Evolutionary conservation across 1,284 basidiomycete species (phyloP), one percentile per base, ranked within the genome.

Genomic region (Ganoderma meredithae): DNA sequence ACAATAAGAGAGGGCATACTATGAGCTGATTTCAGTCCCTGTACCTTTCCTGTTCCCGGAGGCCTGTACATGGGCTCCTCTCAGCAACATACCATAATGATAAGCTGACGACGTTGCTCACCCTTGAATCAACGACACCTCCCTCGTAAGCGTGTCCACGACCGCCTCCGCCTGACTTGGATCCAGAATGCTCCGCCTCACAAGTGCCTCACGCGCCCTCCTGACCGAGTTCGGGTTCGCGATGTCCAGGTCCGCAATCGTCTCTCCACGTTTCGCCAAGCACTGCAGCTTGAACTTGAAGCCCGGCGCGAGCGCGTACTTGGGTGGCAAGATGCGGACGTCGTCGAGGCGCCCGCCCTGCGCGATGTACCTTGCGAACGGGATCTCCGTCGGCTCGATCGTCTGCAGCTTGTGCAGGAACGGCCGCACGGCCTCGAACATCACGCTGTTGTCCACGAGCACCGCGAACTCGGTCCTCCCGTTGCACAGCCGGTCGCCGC

Each of bases 1-100:
- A 36, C 36, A 7, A 36, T 36, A 1, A 36, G 36, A 36, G 7
- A 6, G 9, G 9, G 6, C 6, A 36, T 9, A 36, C 36, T 36
- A 36, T 6, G 36, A 6, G 7, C 36, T 36, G 7, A 9, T 3
- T 7, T 36, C 36, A 36, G 36, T 36, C 36, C 7, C 2, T 55
- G 8, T 25, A 90, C 89, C 83, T 93, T 93, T 71, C 92, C 92
- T 0, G 91, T 93, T 1, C 92, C 92, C 5, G 92, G 92, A 43
- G 92, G 92, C 41, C 90, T 91, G 44, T 6, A 1, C 13, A 40
- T 10, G 25, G 36, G 36, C 36, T 31, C 36, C 9, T 36, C 7
- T 36, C 9, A 36, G 36, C 36, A 36, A 36, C 36, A 9, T 6
- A 7, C 36, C 9, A 36, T 36, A 36, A 2, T 8, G 2, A 36